phyloP scores from a whole-genome alignment of 2,329 filamentous ascomycete genomes.

The Verticillium tricorpus region DNA sequence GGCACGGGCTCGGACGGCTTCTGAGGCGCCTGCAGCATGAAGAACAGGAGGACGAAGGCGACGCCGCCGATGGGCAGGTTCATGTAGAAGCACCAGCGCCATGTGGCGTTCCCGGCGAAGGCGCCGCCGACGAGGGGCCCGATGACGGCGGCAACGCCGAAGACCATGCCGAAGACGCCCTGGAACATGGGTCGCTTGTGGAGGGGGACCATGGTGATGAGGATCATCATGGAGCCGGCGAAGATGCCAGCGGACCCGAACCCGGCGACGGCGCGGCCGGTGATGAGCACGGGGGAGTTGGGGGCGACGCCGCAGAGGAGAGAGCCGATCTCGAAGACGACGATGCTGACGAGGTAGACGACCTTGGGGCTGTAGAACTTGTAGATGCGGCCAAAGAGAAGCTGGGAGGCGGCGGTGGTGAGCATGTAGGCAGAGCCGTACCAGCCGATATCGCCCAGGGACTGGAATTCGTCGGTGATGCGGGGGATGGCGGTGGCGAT shows the following conservation, averaged over 20 bases:
- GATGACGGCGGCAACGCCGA: conserved; percentile 49
- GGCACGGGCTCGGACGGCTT: background rate
- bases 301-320: conserved; percentile 51
- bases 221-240: conserved; percentile 44
- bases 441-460: conserved; percentile 57
- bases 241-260: conserved; percentile 53
- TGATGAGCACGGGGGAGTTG: conserved; percentile 47
- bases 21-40: conserved; percentile 32
- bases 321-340: conserved; percentile 51
- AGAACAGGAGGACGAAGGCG: conserved; percentile 42
- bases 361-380: conserved; percentile 44
- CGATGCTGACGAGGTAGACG: conserved; percentile 41
- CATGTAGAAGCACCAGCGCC: conserved; percentile 57
- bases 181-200: conserved; percentile 57
- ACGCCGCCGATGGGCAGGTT: conserved; percentile 52
- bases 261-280: conserved; percentile 53
- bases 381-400: conserved; percentile 45
- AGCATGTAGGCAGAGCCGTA: conserved; percentile 60
- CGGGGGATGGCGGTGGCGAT: conserved; percentile 49
- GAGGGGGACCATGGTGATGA: conserved; percentile 55
- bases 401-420: conserved; percentile 50
- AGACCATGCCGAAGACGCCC: conserved; percentile 49
- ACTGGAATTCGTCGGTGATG: conserved; percentile 54
- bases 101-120: conserved; percentile 42
- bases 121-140: conserved; percentile 51